Evolutionary conservation across 2,329 filamentous ascomycete species (phyloP).

Genomic region (Cryphonectria carpinicola): DNA sequence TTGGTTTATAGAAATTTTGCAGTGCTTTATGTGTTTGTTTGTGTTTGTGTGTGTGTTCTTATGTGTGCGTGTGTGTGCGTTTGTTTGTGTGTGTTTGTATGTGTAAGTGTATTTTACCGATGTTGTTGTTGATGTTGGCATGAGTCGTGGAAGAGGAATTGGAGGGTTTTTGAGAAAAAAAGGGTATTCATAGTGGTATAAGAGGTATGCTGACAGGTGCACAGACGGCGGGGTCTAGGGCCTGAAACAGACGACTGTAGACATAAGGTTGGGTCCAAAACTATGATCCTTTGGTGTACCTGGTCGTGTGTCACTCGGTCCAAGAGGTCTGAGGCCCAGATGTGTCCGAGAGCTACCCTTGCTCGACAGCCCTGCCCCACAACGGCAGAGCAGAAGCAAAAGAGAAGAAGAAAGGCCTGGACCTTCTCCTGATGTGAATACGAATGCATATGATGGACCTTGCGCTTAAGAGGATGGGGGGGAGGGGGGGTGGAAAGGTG

Average conservation of each 20-base stretch:
- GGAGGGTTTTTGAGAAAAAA: not conserved
- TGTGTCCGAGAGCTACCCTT: constrained; percentile 1
- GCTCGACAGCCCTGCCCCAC: constrained; percentile 8
- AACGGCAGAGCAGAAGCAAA: constrained; percentile 1
- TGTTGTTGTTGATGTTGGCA: not conserved
- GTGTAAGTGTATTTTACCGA: not conserved
- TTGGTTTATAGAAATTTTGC: not conserved
- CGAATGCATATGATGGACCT: constrained; percentile 6
- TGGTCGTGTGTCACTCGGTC: constrained; percentile 3
- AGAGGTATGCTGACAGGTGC: constrained; percentile 20
- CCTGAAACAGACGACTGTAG: constrained; percentile 25
- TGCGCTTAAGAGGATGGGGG: not conserved
- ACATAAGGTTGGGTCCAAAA: constrained; percentile 24
- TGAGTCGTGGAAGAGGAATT: constrained; percentile 19
- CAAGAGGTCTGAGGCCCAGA: constrained; percentile 8
- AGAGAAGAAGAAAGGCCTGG: not conserved
- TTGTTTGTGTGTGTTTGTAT: not conserved
- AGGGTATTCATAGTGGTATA: constrained; percentile 10
- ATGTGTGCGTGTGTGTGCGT: too few relatives aligned
- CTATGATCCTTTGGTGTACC: not conserved
- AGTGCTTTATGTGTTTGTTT: not conserved
- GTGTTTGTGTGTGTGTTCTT: not conserved
- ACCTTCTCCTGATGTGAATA: not conserved
- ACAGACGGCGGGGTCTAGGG: constrained; percentile 25
- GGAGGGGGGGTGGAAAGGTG: not conserved